phyloP scores from a whole-genome alignment of 2,329 filamentous ascomycete species.

The Harringtonia lauricola region DNA sequence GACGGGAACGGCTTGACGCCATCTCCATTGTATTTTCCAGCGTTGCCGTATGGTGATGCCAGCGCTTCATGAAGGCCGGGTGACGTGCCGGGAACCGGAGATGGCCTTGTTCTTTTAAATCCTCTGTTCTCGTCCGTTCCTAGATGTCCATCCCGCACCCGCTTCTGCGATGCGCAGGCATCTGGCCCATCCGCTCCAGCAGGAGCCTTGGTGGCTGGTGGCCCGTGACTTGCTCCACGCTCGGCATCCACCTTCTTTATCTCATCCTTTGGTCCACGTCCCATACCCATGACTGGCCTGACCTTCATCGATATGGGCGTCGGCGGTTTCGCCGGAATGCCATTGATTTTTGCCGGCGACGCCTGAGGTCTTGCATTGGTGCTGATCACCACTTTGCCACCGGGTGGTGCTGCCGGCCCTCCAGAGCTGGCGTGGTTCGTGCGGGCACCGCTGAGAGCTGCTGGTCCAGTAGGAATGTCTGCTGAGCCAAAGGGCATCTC shows the following conservation, averaged over 20 bases:
- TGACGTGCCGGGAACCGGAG: neutral
- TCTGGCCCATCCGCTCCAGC: neutral
- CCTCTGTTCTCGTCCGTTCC: conserved; percentile 2
- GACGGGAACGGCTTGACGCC: neutral
- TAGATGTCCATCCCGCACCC: neutral
- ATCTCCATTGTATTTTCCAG: neutral
- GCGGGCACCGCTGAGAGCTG: neutral
- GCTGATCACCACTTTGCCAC: neutral
- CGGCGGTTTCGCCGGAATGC: conserved; percentile 10
- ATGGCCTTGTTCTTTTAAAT: conserved; percentile 7
- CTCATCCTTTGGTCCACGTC: neutral
- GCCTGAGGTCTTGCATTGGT: neutral
- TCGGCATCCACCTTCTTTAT: neutral
- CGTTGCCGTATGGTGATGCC: neutral
- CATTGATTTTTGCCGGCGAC: neutral
- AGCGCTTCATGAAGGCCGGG: neutral
- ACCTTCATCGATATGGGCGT: conserved; percentile 7
- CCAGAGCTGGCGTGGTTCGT: neutral
- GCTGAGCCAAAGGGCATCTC: neutral
- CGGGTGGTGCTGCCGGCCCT: no score
- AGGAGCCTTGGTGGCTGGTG: neutral
- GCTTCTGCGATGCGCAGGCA: conserved; percentile 1
- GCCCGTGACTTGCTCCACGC: neutral
- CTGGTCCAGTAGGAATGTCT: neutral
- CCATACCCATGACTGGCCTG: neutral